phyloP scores from a whole-genome alignment of 306 rosid genomes.

The Lathyrus aphaca region DNA sequence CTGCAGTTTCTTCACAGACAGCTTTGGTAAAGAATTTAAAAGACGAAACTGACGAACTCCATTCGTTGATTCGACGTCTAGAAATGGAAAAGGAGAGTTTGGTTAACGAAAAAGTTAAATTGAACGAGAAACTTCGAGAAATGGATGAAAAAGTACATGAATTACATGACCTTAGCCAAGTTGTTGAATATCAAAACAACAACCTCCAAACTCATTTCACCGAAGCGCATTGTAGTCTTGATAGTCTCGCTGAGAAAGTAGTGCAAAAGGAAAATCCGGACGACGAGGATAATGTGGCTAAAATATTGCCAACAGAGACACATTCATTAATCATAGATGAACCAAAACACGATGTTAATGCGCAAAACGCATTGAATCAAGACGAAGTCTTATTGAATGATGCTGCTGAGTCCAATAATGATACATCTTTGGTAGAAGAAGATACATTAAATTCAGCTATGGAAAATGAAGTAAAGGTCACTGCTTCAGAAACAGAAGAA shows the following conservation, averaged over 20 bases:
- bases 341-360: constrained; percentile 32
- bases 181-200: constrained; percentile 57
- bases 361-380: constrained; percentile 39
- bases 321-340: constrained; percentile 38
- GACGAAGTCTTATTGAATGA: constrained; percentile 26
- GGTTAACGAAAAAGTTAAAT: constrained; percentile 49
- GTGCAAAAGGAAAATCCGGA: constrained; percentile 52
- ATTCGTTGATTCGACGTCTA: constrained; percentile 56
- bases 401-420: constrained; percentile 38
- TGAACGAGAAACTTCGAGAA: constrained; percentile 59
- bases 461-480: constrained; percentile 32
- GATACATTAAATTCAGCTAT: constrained; percentile 21
- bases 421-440: constrained; percentile 35
- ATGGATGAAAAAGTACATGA: constrained; percentile 63
- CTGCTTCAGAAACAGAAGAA: constrained; percentile 34
- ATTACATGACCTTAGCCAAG: constrained; percentile 58
- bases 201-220: constrained; percentile 66
- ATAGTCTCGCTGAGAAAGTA: constrained; percentile 62
- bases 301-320: constrained; percentile 27
- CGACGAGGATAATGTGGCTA: constrained; percentile 42
- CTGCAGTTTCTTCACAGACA: constrained; percentile 72
- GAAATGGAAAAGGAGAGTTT: constrained; percentile 66
- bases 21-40: constrained; percentile 68
- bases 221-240: constrained; percentile 64
- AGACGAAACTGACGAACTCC: constrained; percentile 71